These are phyloP conservation scores for Tribonema minus DNA, from an alignment of 108 stramenopile genomes.

Conservation along the genomic window DNA sequence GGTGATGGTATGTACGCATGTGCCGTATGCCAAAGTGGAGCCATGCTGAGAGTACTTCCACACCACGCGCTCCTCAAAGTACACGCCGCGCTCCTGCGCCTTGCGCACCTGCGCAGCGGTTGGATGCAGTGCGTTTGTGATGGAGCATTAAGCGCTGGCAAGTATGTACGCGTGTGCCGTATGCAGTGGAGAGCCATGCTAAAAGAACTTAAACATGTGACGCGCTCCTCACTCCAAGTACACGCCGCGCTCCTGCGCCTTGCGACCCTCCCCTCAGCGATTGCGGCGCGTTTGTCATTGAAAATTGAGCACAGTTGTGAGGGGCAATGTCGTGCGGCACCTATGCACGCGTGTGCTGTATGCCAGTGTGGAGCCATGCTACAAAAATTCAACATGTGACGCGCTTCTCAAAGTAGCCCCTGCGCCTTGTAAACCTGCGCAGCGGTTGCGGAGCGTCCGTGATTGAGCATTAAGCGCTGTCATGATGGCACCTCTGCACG, in stretches of 20 bases:
- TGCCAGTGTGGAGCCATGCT: slow-evolving; percentile 27
- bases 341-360: slow-evolving; percentile 8
- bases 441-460: too few relatives aligned
- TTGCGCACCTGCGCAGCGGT: slow-evolving; percentile 59
- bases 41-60: slow-evolving; percentile 51
- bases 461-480: too few relatives aligned
- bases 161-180: slow-evolving; percentile 2
- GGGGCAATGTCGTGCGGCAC: too few relatives aligned
- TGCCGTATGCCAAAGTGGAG: slow-evolving; percentile 6
- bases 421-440: slow-evolving; percentile 56
- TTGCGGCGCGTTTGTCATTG: too few relatives aligned
- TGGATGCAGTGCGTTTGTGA: too few relatives aligned
- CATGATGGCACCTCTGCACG: background rate
- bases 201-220: slow-evolving; percentile 45
- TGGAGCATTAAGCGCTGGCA: too few relatives aligned
- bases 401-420: slow-evolving; percentile 47
- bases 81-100: slow-evolving; percentile 36
- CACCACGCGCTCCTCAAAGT: slow-evolving; percentile 48
- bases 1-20: slow-evolving; percentile 6
- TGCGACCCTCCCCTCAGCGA: slow-evolving; percentile 56
- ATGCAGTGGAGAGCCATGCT: slow-evolving; percentile 32
- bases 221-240: slow-evolving; percentile 51
- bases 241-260: slow-evolving; percentile 42
- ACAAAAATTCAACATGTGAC: slow-evolving; percentile 48
- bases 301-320: too few relatives aligned